A percentile compares a stretch with the other conserved stretches of the same genome.
These are phyloP conservation scores for Yueomyces sinensis DNA, from an alignment of 805 yeast species.

Conservation along the genomic window DNA sequence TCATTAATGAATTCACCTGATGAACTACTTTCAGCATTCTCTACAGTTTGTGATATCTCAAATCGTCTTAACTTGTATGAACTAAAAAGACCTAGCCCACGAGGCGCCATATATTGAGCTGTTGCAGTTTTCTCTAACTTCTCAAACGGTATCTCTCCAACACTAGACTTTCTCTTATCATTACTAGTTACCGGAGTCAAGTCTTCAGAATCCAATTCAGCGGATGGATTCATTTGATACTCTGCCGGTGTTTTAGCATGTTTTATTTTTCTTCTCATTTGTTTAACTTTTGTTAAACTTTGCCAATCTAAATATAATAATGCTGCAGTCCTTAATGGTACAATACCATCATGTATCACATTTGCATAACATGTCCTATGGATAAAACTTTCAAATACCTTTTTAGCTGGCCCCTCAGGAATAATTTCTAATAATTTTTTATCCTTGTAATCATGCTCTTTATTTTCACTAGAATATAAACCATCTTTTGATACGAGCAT, in stretches of 20 bases:
- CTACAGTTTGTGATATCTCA: slow-evolving; percentile 14
- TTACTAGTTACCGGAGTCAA: slow-evolving; percentile 1
- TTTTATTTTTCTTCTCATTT: slow-evolving; percentile 15
- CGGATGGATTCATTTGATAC: neutral
- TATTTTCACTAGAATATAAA: slow-evolving; percentile 2
- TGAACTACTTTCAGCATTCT: slow-evolving; percentile 4
- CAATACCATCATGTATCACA: slow-evolving; percentile 86
- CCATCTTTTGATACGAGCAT: slow-evolving; percentile 20
- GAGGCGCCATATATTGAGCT: slow-evolving; percentile 16
- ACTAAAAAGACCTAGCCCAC: slow-evolving; percentile 11
- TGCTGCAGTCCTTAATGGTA: slow-evolving; percentile 85
- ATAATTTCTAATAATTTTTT: slow-evolving; percentile 58
- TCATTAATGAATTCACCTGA: neutral
- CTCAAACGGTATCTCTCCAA: slow-evolving; percentile 18
- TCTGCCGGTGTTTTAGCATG: neutral
- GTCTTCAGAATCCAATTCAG: neutral
- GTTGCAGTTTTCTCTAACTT: slow-evolving; percentile 17
- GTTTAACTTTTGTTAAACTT: slow-evolving; percentile 43
- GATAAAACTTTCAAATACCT: slow-evolving; percentile 45
- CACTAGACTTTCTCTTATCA: neutral
- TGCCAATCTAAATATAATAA: slow-evolving; percentile 76
- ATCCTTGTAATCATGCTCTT: slow-evolving; percentile 6
- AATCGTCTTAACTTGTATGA: slow-evolving; percentile 12
- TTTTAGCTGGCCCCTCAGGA: slow-evolving; percentile 64
- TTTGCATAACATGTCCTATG: slow-evolving; percentile 82